Conservation (phyloP, 495 filamentous ascomycete species). For the Penicillium ochrochloron region DNA sequence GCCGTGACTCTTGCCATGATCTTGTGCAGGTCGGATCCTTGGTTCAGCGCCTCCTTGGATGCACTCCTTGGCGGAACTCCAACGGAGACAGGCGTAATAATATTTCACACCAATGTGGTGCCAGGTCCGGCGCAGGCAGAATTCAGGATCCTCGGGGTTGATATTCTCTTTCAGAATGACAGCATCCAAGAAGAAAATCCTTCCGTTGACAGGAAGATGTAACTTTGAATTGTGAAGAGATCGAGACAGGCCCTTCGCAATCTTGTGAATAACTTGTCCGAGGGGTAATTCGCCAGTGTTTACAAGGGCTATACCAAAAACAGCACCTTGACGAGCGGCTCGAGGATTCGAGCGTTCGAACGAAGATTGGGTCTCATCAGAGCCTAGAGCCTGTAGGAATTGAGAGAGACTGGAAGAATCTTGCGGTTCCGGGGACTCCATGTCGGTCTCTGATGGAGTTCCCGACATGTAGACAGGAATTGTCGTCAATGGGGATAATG, state of each 20-base stretch:
- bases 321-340: slow-evolving; percentile 20
- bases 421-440: not conserved
- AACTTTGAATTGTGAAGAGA: slow-evolving; percentile 4
- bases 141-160: slow-evolving; percentile 24
- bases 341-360: slow-evolving; percentile 33
- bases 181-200: slow-evolving; percentile 43
- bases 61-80: slow-evolving; percentile 15
- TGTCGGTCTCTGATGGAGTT: not conserved
- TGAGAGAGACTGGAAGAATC: slow-evolving; percentile 10
- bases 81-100: slow-evolving; percentile 43
- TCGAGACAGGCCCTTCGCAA: slow-evolving; percentile 25
- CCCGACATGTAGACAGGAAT: slow-evolving; percentile 33
- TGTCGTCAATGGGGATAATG: slow-evolving; percentile 31
- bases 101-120: slow-evolving; percentile 30
- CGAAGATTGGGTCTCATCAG: not conserved
- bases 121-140: slow-evolving; percentile 41
- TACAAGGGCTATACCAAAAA: slow-evolving; percentile 32
- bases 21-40: not conserved
- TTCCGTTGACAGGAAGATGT: slow-evolving; percentile 23
- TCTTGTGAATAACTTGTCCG: slow-evolving; percentile 31
- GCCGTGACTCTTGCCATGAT: not conserved
- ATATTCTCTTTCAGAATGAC: slow-evolving; percentile 27
- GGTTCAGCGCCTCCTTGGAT: not conserved
- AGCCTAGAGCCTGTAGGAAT: slow-evolving; percentile 27
- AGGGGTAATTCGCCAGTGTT: slow-evolving; percentile 23